Base-by-base conservation (phyloP, 1,139 yeast genomes). In the Suhomyces guaymorum region DNA sequence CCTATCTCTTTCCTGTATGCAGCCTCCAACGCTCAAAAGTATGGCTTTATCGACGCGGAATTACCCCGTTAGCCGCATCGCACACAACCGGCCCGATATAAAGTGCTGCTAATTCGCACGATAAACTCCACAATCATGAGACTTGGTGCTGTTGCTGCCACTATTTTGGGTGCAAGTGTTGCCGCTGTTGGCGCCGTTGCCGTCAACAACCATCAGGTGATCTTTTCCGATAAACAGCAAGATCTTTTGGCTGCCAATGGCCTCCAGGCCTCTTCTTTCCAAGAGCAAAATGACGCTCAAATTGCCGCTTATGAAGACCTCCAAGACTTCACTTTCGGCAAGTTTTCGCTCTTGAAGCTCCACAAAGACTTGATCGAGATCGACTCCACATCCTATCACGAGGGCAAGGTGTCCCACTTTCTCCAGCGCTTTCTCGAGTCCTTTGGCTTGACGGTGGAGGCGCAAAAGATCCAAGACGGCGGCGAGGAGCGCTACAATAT, bases 381-480 rank as follows among this genome's bases (percentile, higher is more conserved):
- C 22, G 37, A 43, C 11, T 47, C 50, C 24, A 34, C 45, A 16
- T 44, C 50, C 16, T 39, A 35, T 38, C 42, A 43, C 16, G 54
- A 49, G 30, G 26, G 27, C n/a, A 29, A 37, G 1, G 48, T 32
- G 4, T 42, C 51, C 9, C 28, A 31, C 9, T 45, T 37, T 31
- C 49, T 77, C 27, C 44, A 52, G 25, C 33, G 46, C 0, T 75
- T 71, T 44, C 62, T 78, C 15, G 49, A 52, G 17, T 30, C 47
- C 4, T 61, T 57, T 9, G 81, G 81, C 0, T 66, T 76, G 38
- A 71, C 77, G 1, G 82, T 80, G 2, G 81, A 77, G 46, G 41
- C 58, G 19, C 70, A 70, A 41, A 36, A 50, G 8, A 67, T 74
- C 11, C 55, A 52, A 4, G 55, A 54, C 33, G 55, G 52, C 5